Evolutionary conservation across 768 basidiomycete genomes (phyloP), one percentile per base, ranked within the genome.

Genomic region (Lyophyllum atratum): DNA sequence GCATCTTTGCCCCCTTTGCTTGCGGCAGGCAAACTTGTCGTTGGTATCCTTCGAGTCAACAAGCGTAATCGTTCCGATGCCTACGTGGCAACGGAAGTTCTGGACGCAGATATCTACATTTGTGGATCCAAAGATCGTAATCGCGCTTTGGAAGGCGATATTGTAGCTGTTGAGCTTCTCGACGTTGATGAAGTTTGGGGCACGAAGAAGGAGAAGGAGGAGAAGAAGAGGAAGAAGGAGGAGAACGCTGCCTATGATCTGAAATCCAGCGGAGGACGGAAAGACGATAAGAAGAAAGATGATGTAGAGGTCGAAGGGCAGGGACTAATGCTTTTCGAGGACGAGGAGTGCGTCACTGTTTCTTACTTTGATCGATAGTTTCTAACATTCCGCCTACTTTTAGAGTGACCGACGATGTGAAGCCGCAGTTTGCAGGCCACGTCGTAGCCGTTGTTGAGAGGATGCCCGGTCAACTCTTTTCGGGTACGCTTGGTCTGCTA

Each of bases 171-270:
- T 22, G 97, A 99, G 72, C 83, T 99, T 44, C 82, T 99, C 54
- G 97, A 99, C 65, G 96, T 98, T 24, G 95, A 98, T 66, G 95
- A 98, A 73, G 95, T 97, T 14, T 93, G 93, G 93, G 90, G 92
- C 9, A 97, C 97, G 5, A 99, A 99, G 82, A 99, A 99, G 76
- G 97, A 99, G 78, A 99, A 99, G 77, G 97, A 98, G 72, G 97
- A 98, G 79, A 99, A 99, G 88, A 98, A 99, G 80, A 84, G 96
- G 68, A 98, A 98, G 79, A 99, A 99, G 84, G 97, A 98, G 76
- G 97, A 98, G 76, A 97, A 95, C 69, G 89, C 94, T 26, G 93
- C 95, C 0, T 98, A 95, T 71, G 96, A 98, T 67, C 69, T 89
- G 54, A 92, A 88, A 71, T 80, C 86, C 6, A 79, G 75, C 42